A percentile compares a stretch with the other conserved stretches of the same genome.
phyloP scores from a whole-genome alignment of 2,329 filamentous ascomycete genomes.

The Aureobasidium sp. region DNA sequence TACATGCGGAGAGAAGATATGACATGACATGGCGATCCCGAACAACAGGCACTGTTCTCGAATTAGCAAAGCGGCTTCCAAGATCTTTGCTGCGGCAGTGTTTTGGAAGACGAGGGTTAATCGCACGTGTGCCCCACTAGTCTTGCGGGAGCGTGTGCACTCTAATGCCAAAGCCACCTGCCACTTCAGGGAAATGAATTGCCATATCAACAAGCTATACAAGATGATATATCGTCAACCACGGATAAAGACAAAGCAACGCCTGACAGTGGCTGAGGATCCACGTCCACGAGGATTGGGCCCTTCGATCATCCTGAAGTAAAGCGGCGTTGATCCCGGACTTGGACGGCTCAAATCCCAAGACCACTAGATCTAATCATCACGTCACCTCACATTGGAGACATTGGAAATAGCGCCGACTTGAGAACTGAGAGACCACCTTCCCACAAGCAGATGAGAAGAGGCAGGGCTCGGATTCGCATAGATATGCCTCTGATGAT shows the following conservation, averaged over 20 bases:
- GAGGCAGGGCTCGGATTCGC: not conserved
- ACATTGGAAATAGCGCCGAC: not conserved
- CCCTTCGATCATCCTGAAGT: not conserved
- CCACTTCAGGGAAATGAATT: conserved; percentile 7
- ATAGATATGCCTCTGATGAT: not conserved
- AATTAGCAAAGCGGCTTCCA: conserved; percentile 5
- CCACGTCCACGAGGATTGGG: not conserved
- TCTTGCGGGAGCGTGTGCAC: conserved; percentile 4
- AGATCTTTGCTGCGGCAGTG: not conserved
- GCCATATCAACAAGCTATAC: not conserved
- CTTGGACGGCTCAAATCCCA: not conserved
- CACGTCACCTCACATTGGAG: conserved; percentile 3
- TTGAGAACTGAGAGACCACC: not conserved
- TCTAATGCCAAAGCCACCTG: conserved; percentile 4
- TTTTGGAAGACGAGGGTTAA: not conserved
- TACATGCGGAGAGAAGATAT: not conserved
- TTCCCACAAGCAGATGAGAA: not conserved
- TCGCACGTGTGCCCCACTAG: conserved; percentile 1
- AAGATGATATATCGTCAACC: not conserved
- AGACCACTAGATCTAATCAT: not conserved
- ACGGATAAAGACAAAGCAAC: conserved; percentile 1
- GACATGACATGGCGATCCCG: conserved; percentile 1
- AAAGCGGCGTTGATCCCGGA: not conserved
- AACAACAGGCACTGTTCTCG: not conserved
- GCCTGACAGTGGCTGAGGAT: not conserved